Conservation (phyloP, 768 basidiomycete species). For the Gloeophyllum trabeum region DNA sequence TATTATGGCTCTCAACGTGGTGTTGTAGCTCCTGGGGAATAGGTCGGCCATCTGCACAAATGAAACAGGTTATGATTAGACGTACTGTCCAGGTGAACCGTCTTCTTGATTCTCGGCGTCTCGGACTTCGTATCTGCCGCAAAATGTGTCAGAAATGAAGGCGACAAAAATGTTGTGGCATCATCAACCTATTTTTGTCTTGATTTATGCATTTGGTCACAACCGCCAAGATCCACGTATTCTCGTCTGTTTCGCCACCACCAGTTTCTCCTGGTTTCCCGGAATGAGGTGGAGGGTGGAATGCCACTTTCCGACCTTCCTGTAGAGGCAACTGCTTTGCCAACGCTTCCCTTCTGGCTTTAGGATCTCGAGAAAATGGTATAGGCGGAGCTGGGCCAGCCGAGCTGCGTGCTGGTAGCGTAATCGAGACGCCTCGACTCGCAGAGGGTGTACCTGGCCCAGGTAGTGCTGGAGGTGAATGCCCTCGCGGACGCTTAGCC, state of each 20-base stretch:
- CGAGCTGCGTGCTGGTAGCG: slow-evolving; percentile 43
- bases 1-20: slow-evolving; percentile 60
- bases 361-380: slow-evolving; percentile 54
- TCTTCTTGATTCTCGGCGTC: slow-evolving; percentile 80
- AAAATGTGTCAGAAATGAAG: not conserved
- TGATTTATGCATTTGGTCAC: slow-evolving; percentile 59
- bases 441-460: slow-evolving; percentile 29
- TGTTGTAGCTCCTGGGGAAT: slow-evolving; percentile 45
- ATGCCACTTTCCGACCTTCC: slow-evolving; percentile 71
- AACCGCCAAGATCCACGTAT: slow-evolving; percentile 70
- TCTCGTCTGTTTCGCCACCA: slow-evolving; percentile 32
- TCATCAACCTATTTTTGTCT: slow-evolving; percentile 57
- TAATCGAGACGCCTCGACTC: slow-evolving; percentile 40
- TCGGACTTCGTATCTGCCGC: slow-evolving; percentile 69
- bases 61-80: slow-evolving; percentile 1
- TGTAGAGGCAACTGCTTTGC: slow-evolving; percentile 56
- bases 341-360: slow-evolving; percentile 51
- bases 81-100: slow-evolving; percentile 52
- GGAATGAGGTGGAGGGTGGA: slow-evolving; percentile 46
- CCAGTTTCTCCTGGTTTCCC: slow-evolving; percentile 47
- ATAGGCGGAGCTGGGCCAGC: slow-evolving; percentile 39
- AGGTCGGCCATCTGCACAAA: slow-evolving; percentile 1
- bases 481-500: slow-evolving; percentile 60
- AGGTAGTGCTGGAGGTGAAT: slow-evolving; percentile 39
- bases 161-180: not conserved